Conservation (phyloP, 495 filamentous ascomycete genomes). For the Penicillium psychrofluorescens region DNA sequence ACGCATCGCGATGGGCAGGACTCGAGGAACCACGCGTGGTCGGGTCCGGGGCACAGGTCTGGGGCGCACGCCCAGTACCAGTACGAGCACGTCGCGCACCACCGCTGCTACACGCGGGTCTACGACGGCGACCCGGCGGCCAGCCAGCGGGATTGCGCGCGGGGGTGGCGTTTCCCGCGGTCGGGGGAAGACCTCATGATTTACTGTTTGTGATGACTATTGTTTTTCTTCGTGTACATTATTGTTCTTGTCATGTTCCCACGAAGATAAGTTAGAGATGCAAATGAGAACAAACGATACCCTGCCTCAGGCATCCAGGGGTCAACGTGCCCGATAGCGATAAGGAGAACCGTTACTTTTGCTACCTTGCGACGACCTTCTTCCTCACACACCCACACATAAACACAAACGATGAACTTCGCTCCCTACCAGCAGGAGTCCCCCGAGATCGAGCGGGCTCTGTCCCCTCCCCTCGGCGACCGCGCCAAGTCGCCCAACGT, state of each 20-base stretch:
- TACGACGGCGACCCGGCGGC: constrained; percentile 36
- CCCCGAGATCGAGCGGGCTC: constrained; percentile 65
- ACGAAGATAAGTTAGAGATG: neutral
- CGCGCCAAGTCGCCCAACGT: constrained; percentile 43
- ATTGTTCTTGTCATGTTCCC: neutral
- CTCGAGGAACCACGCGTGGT: constrained; percentile 39
- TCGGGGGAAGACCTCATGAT: constrained; percentile 21
- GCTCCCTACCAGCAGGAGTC: constrained; percentile 90
- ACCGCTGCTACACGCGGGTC: constrained; percentile 23
- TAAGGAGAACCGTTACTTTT: neutral
- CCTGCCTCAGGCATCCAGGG: no score
- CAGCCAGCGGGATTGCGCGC: constrained; percentile 43
- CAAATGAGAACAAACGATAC: neutral
- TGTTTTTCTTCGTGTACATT: constrained; percentile 1
- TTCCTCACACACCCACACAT: neutral
- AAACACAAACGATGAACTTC: constrained; percentile 64
- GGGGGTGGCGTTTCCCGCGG: constrained; percentile 37
- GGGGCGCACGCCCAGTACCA: constrained; percentile 34
- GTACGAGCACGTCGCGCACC: constrained; percentile 22
- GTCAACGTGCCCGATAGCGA: neutral
- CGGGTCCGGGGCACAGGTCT: constrained; percentile 39
- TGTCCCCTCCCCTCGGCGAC: constrained; percentile 55
- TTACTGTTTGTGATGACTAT: neutral
- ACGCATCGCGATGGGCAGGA: constrained; percentile 39
- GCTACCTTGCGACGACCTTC: neutral